Base-by-base conservation (phyloP, 768 basidiomycete species). In the Tylopilus subfusipes region DNA sequence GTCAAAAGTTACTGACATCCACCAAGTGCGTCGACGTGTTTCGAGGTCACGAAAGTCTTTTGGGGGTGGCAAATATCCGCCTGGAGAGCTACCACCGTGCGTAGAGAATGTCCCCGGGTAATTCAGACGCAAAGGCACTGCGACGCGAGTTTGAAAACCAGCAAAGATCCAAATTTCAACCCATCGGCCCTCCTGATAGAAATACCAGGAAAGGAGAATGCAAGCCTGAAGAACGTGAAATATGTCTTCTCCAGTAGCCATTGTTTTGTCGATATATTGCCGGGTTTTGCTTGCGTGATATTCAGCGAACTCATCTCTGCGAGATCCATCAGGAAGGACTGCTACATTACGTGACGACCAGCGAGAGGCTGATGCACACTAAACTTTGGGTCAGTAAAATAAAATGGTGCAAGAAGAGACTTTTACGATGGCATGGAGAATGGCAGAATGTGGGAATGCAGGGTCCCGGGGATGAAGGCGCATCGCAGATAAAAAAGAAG, bases 161-260 rank as follows among this genome's bases (percentile, higher is more conserved):
- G 91, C 89, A 70, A 91, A 91, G 38, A 92, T 88, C 91, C 91
- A 93, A 4, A 93, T 86, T 71, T 93, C 91, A 10, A 93, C 90
- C 91, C 91, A 82, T 51, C 90, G 79, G 3, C 91, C 90, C 70
- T 93, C 91, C 53, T 90, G 86, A 65, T 92, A 93, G 60, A 93
- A 92, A 71, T 90, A 93, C 91, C 91, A 93, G 2, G 88, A 89
- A 18, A 93, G 80, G 22, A 93, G 73, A 57, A 87, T 86, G 63
- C 90, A 91, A 7, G 91, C 91, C 66, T 93, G 90, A 80, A 93
- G 82, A 10, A 93, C 90, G 6, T 82, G 81, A 68, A 93, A 91
- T 52, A 93, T 92, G 60, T 92, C 87, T 68, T 88, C 83, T 36
- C 90, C 90, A 38, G 84, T 90, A n/a, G 86, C 85, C 88, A 93